Conservation (phyloP, 495 filamentous ascomycete genomes). For the Lasiosphaeria ovina region DNA sequence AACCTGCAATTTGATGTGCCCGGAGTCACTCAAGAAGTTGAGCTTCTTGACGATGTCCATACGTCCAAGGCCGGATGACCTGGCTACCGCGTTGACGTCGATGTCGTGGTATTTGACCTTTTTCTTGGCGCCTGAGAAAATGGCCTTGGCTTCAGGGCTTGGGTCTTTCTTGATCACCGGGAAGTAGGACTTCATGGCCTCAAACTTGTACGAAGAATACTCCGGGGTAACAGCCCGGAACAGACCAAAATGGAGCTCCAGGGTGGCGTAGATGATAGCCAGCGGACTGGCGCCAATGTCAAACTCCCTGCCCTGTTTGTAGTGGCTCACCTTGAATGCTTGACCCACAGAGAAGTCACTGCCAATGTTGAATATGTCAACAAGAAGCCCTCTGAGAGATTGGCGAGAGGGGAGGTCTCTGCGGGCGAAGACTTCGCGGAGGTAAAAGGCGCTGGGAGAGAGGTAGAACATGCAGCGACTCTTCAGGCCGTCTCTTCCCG, state of each 20-base stretch:
- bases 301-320: conserved; percentile 40
- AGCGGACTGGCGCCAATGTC: conserved; percentile 44
- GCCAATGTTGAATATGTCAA: conserved; percentile 42
- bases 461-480: conserved; percentile 57
- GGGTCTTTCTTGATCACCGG: conserved; percentile 22
- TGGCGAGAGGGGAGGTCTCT: conserved; percentile 52
- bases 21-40: conserved; percentile 44
- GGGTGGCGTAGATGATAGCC: conserved; percentile 47
- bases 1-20: conserved; percentile 45
- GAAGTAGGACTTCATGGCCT: conserved; percentile 28
- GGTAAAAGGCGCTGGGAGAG: conserved; percentile 49
- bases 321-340: conserved; percentile 44
- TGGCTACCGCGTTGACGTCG: conserved; percentile 42
- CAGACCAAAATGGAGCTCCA: conserved; percentile 54
- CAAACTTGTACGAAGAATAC: conserved; percentile 52
- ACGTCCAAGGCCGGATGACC: conserved; percentile 25
- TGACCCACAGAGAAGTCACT: conserved; percentile 32
- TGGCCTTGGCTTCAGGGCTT: conserved; percentile 33
- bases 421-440: conserved; percentile 54
- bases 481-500: conserved; percentile 51
- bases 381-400: conserved; percentile 44
- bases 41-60: conserved; percentile 49
- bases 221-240: conserved; percentile 55
- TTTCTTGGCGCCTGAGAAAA: conserved; percentile 35
- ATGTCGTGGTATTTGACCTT: conserved; percentile 34